phyloP scores from a whole-genome alignment of 345 rosid genomes.

The Eucalyptus shirleyi region DNA sequence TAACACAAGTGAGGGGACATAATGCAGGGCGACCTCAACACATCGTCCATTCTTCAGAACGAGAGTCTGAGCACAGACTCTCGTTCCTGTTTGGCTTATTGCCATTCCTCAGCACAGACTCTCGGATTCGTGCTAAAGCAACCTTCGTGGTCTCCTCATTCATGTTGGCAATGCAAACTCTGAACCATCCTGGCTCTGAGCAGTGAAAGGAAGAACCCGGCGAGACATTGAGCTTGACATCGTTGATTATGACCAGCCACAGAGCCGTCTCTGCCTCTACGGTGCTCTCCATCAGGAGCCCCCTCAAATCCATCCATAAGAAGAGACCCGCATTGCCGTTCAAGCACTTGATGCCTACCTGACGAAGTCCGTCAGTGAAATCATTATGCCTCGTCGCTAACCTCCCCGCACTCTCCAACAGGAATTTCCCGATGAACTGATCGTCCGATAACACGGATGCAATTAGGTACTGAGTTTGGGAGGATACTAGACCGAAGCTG shows the following conservation, averaged over 20 bases:
- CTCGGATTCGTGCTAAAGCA: slow-evolving; percentile 61
- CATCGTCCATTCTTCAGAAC: slow-evolving; percentile 40
- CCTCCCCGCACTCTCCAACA: slow-evolving; percentile 34
- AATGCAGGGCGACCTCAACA: slow-evolving; percentile 10
- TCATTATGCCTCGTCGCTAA: slow-evolving; percentile 32
- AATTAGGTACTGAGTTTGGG: slow-evolving; percentile 80
- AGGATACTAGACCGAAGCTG: slow-evolving; percentile 80
- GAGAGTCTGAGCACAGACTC: slow-evolving; percentile 20
- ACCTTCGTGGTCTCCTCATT: slow-evolving; percentile 61
- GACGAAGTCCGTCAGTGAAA: slow-evolving; percentile 42
- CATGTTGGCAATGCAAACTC: slow-evolving; percentile 95
- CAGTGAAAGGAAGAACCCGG: slow-evolving; percentile 90
- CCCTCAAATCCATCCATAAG: slow-evolving; percentile 74
- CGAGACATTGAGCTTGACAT: slow-evolving; percentile 82
- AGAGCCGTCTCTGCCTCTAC: slow-evolving; percentile 43
- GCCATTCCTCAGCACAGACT: slow-evolving; percentile 27
- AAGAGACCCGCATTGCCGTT: slow-evolving; percentile 68
- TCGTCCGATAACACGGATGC: slow-evolving; percentile 70
- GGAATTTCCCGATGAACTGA: slow-evolving; percentile 41
- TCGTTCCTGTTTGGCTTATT: not conserved
- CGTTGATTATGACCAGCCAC: slow-evolving; percentile 62
- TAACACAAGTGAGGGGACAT: slow-evolving; percentile 72
- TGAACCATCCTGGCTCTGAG: slow-evolving; percentile 83
- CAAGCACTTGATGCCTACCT: slow-evolving; percentile 52
- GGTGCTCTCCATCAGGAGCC: slow-evolving; percentile 40